Conservation (phyloP, 495 filamentous ascomycete species). For the Penicillium robsamsonii region DNA sequence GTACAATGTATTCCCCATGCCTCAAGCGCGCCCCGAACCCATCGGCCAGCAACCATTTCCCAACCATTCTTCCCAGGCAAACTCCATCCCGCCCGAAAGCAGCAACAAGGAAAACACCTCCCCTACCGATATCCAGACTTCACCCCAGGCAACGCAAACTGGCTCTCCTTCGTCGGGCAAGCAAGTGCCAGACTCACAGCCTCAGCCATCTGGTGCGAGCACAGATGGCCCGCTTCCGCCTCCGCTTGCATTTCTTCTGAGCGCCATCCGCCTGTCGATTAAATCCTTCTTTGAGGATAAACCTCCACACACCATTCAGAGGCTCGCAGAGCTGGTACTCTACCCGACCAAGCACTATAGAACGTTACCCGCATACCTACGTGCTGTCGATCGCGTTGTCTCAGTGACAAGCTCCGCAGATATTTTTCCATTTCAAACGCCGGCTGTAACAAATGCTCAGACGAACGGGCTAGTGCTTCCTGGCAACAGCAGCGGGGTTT, state of each 20-base stretch:
- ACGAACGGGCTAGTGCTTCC: conserved; percentile 44
- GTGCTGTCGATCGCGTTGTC: conserved; percentile 86
- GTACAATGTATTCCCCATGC: conserved; percentile 52
- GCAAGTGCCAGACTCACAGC: conserved; percentile 46
- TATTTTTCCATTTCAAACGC: conserved; percentile 75
- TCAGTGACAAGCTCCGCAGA: conserved; percentile 82
- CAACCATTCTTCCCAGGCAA: conserved; percentile 36
- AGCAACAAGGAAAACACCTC: conserved; percentile 56
- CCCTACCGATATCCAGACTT: conserved; percentile 33
- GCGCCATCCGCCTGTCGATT: conserved; percentile 66
- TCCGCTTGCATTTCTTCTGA: conserved; percentile 60
- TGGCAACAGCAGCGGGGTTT: conserved; percentile 27
- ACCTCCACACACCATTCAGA: conserved; percentile 91
- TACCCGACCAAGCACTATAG: conserved; percentile 74
- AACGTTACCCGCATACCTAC: conserved; percentile 77
- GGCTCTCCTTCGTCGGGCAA: conserved; percentile 40
- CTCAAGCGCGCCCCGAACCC: conserved; percentile 36
- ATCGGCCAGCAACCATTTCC: conserved; percentile 23
- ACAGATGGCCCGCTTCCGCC: conserved; percentile 57
- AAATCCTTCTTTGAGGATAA: conserved; percentile 63
- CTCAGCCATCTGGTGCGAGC: conserved; percentile 40
- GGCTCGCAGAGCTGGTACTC: conserved; percentile 87
- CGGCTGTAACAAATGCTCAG: conserved; percentile 47
- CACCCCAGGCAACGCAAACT: conserved; percentile 30
- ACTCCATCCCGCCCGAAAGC: conserved; percentile 31